Base-by-base conservation (phyloP, 441 rosid genomes). In the Populus tomentosa region DNA sequence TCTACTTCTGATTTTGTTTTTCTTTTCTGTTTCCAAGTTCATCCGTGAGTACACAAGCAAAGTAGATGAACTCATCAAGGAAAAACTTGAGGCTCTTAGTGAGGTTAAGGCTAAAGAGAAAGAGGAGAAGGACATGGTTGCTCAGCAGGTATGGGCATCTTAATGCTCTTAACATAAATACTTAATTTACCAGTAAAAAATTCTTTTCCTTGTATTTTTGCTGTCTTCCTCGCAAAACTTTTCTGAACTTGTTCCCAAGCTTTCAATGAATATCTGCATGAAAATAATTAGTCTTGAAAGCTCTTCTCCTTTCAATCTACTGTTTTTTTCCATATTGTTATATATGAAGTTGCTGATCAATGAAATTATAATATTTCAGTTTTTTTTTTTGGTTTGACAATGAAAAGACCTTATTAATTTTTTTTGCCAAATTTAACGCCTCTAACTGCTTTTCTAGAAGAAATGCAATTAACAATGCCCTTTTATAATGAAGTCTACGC, bases 61-160 rank as follows among this genome's bases (percentile, higher is more conserved):
- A 87, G 98, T 93, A 70, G 98, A 93, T 74, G 98, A 93, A 69
- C 92, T 93, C 46, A 81, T 93, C 75, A 93, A 92, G 90, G 89
- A 86, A 82, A 93, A 78, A 84, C 79, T 90, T 3, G 98, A 93
- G 77, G 85, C 91, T 71, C 89, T 83, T 42, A 88, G 66, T 0
- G 97, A 93, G 75, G 89, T 79, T 56, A 93, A 93, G 79, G 88
- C 89, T 72, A 93, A 93, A 82, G 98, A 91, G 83, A 85, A 80
- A 81, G 98, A 91, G 84, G 97, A 90, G 83, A 91, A 93, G 82
- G 98, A 93, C 0, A 89, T 89, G 71, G 84, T 93, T 78, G 85
- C 92, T 5, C 97, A 93, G 79, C 98, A 92, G 97, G 98, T 93
- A 87, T 28, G 10, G 21, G 64, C 63, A 20, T 6, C 11, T 59